Base-by-base conservation (phyloP, 768 basidiomycete species). In the Collybia mongolica region DNA sequence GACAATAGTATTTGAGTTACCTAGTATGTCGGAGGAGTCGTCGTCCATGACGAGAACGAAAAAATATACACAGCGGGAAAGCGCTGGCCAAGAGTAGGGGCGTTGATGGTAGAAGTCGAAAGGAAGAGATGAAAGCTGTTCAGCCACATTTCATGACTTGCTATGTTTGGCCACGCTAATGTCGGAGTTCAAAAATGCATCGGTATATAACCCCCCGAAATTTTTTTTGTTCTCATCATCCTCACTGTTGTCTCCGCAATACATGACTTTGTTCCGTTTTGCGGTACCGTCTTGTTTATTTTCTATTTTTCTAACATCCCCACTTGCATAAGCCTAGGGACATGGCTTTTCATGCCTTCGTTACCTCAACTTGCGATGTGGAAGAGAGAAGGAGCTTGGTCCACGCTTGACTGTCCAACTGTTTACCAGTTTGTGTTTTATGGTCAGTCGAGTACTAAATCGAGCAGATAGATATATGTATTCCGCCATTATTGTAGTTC, bases 371-470 rank as follows among this genome's bases (percentile, higher is more conserved):
- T 82, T 74, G 85, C 72, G 73, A 65, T 53, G 84, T 88, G 87
- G 87, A 74, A 88, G 79, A 88, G 61, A 29, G 43, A 78, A 49
- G 45, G 56, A 41, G 54, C 80, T 69, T 75, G 79, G 81, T 88
- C 86, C 86, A 88, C 86, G 76, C 86, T 89, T 82, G 84, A 81
- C 73, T 79, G 80, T 69, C 77, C 77, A 76, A 67, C 73, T 74
- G 61, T 63, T 52, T 32, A 51, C 49, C 63, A 67, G 72, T 61
- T 54, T 47, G 36, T 58, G 44, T 46, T 45, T 49, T 50, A 69
- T 87, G 86, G 82, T 60, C 78, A 77, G 79, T 82, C 79, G 85
- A 87, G 86, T 86, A 88, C 86, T 88, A 88, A 84, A 72, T 78
- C 74, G 67, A 68, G 82, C 72, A 63, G 59, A 83, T 72, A 80